Base-by-base conservation (phyloP, 805 yeast species). In the Candida pini region DNA sequence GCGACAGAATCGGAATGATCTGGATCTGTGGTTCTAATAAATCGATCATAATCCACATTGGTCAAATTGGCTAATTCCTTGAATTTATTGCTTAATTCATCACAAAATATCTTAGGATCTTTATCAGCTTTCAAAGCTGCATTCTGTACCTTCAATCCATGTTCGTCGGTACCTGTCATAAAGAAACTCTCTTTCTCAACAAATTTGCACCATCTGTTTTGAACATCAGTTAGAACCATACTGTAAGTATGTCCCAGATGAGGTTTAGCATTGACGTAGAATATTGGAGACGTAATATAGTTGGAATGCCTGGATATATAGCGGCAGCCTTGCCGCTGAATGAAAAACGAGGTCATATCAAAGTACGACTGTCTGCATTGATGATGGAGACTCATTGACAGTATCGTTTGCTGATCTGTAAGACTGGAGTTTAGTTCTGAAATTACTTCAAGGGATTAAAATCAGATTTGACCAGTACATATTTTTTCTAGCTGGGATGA, bases 91-190 rank as follows among this genome's bases (percentile, higher is more conserved):
- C 86, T 73, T 3, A 86, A 70, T 10, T 60, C 60, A 53, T 90
- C 95, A 16, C 88, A 94, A 48, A 89, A 82, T 28, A 56, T 52
- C 49, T 80, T 70, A 1, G 96, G 86, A 1, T 62, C 61, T n/a
- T 57, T 53, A 0, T 52, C 51, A 9, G 66, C 69, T 38, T 64
- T 66, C 20, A 63, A 65, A 0, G 96, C 95, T 0, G 94, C 97
- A n/a, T 73, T 67, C 48, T 86, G 95, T 20, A 90, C 90, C 63
- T 92, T 92, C 35, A 88, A 62, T 0, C 98, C 98, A 56, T 92
- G 98, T 58, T 92, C 98, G 56, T 92, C 98, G 0, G 97, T 89
- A 0, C 98, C 98, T 0, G 97, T 92, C 6, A 85, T 73, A 51
- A 89, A 71, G 40, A 63, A 71, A 0, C 73, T 58, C 4, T 62